Base-by-base conservation (phyloP, 2,329 filamentous ascomycete genomes). In the Fusarium globosum region DNA sequence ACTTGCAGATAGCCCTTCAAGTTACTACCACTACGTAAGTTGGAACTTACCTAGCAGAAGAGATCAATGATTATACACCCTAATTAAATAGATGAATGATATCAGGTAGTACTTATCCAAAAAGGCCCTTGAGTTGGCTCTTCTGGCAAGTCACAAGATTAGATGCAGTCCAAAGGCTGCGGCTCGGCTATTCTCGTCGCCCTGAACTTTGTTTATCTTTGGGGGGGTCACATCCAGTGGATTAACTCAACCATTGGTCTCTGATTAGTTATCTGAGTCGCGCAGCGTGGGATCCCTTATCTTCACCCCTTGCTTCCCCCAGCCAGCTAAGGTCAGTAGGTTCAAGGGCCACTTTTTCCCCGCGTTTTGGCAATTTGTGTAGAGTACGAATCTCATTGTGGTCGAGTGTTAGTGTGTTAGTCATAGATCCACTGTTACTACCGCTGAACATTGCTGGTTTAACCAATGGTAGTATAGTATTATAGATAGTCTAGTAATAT, bases 361-460 rank as follows among this genome's bases (percentile, higher is more conserved):
- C 53, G 53, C 39, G 39, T 46, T 57, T 21, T 33, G 3, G 10
- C 10, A n/a, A 4, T 15, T 16, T 35, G 28, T 26, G 53, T 35
- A 20, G 6, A 15, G 39, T 45, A 57, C 38, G 7, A 12, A 7
- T 7, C 7, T 23, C 12, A 9, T 5, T 12, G n/a, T 13, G 9
- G 12, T 13, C 18, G 6, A 0, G 2, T 7, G 53, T 35, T 57
- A 57, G 53, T 23, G 18, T 3, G 15, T 0, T 4, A 20, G 39
- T 7, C 14, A 7, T 7, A 1, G 14, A 21, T 26, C 39, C 23
- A 46, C 21, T 11, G 7, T 46, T 4, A 13, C 6, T 35, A 20
- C n/a, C 2, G 14, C 30, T 0, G 7, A 10, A 26, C 2, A 16
- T 46, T 21, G 12, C 16, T 13, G 3, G 7, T 26, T 16, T 8